Evolutionary conservation across 495 filamentous ascomycete species (phyloP), one percentile per base, ranked within the genome.

Genomic region (Neurospora tetrasperma): DNA sequence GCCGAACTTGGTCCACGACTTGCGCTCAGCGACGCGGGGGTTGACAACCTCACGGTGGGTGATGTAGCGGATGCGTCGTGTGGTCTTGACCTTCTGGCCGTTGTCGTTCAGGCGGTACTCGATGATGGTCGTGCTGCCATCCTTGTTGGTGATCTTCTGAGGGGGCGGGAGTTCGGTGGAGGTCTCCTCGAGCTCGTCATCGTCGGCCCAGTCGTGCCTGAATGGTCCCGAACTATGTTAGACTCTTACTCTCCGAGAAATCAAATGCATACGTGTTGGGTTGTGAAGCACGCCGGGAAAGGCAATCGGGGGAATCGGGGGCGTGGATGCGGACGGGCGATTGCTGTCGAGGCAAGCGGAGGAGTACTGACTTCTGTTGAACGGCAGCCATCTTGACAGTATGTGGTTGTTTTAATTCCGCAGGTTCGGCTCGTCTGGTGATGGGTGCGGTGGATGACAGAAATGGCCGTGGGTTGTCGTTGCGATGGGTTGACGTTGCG

Each of bases 31-130:
- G 54, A 98, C 94, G 75, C 94, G 93, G 39, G 96, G 96, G 88
- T 98, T 98, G 78, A 98, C 96, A 73, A 93, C 88, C 83, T 97
- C 93, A 80, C 92, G 91, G 77, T 94, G 88, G 62, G 94, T 88
- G 75, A 93, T 96, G 70, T 93, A 92, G 78, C 93, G 92, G 84
- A 98, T 96, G 73, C 93, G 91, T 76, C 94, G 94, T 54, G 94
- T 97, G 42, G 94, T 94, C 87, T 97, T 97, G 75, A 98, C 92
- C 81, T 96, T 96, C 84, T 97, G 94, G 82, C 92, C 92, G 69
- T 94, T 89, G 75, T 98, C 96, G 86, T 96, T 94, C 86, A 93
- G 90, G 69, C 90, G 88, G 88, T 94, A 97, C 73, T 92, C 93
- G 76, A 96, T 89, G 77, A 95, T 91, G 44, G 96, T 98, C 83